Conservation (phyloP, 225 moss, liverwort and hornwort genomes). For the Antitrichia curtipendula region DNA sequence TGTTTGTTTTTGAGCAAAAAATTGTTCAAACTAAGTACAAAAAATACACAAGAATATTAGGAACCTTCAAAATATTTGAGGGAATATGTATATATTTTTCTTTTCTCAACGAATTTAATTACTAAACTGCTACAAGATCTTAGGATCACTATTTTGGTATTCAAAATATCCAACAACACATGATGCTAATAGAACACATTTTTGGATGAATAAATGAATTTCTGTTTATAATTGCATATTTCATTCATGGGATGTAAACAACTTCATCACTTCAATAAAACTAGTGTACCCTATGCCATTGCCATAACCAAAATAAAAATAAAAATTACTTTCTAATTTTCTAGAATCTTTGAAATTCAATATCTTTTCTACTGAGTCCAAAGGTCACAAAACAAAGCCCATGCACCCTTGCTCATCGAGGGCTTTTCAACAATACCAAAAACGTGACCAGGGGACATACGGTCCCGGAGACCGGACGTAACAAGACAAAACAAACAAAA, state of each 20-base stretch:
- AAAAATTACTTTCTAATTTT: too few species aligned
- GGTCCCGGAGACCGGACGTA: too few species aligned
- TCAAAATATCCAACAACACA: not conserved
- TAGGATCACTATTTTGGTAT: not conserved
- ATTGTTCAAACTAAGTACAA: not conserved
- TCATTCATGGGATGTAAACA: not conserved
- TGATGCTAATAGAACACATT: not conserved
- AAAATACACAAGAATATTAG: not conserved
- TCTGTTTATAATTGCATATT: not conserved
- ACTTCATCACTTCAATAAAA: not conserved
- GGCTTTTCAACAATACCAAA: too few species aligned
- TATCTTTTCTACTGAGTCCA: too few species aligned
- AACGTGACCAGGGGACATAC: too few species aligned
- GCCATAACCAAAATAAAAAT: too few species aligned
- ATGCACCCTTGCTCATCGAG: too few species aligned
- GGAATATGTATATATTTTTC: not conserved
- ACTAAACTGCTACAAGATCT: not conserved
- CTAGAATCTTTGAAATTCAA: too few species aligned
- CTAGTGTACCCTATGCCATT: too few species aligned
- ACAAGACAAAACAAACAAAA: too few species aligned
- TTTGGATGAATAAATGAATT: not conserved
- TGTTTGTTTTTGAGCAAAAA: not conserved
- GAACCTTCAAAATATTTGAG: not conserved
- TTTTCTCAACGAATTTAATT: not conserved
- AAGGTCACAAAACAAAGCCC: too few species aligned